phyloP scores from a whole-genome alignment of 805 yeast species.

The Blastobotrys robertii region DNA sequence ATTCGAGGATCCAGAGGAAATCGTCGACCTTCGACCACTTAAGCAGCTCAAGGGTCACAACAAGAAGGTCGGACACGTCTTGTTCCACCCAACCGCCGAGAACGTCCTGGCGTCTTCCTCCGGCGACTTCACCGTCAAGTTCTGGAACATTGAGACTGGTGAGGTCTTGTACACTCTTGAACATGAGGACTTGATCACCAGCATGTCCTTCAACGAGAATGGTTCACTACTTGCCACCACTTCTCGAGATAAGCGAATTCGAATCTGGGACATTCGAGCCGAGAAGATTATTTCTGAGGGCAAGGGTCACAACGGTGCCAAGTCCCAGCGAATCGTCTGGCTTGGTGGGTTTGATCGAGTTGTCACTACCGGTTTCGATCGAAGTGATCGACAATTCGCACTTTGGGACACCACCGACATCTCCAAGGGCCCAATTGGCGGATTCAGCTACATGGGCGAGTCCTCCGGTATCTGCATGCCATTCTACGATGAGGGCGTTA shows the following conservation, averaged over 20 bases:
- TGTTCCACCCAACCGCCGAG: slow-evolving; percentile 80
- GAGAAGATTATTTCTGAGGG: slow-evolving; percentile 75
- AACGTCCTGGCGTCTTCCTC: slow-evolving; percentile 85
- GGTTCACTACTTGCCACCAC: slow-evolving; percentile 84
- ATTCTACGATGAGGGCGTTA: slow-evolving; percentile 70
- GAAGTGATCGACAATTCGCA: slow-evolving; percentile 91
- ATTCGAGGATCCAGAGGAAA: slow-evolving; percentile 32
- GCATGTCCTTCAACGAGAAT: slow-evolving; percentile 81
- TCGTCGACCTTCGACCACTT: slow-evolving; percentile 61
- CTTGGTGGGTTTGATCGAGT: slow-evolving; percentile 77
- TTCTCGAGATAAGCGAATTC: slow-evolving; percentile 78
- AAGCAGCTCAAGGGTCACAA: slow-evolving; percentile 75
- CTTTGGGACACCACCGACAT: slow-evolving; percentile 80
- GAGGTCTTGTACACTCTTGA: slow-evolving; percentile 60
- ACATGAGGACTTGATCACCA: slow-evolving; percentile 88
- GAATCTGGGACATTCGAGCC: slow-evolving; percentile 84
- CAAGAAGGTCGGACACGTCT: slow-evolving; percentile 87
- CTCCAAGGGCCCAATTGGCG: slow-evolving; percentile 78
- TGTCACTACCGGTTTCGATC: slow-evolving; percentile 86
- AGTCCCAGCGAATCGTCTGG: slow-evolving; percentile 83
- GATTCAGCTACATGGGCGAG: slow-evolving; percentile 76
- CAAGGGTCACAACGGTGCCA: slow-evolving; percentile 86
- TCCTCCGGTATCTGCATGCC: slow-evolving; percentile 94
- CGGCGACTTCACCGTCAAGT: slow-evolving; percentile 79
- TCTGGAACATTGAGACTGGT: slow-evolving; percentile 81